Base-by-base conservation (phyloP, 1,284 basidiomycete species). In the Heterobasidion annosum region DNA sequence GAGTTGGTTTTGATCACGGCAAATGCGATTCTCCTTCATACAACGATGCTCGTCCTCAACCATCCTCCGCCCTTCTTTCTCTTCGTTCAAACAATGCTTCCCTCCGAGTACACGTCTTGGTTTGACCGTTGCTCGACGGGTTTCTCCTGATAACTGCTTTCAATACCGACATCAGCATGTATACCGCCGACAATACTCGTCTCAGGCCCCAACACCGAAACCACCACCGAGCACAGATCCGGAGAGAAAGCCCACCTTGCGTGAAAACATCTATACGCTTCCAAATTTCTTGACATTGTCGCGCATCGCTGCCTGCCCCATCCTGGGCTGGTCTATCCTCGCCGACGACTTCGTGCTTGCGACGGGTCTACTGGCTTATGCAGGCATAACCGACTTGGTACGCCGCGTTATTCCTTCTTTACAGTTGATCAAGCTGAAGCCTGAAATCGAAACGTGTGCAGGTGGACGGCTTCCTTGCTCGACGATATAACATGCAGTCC, bases 181-280 rank as follows among this genome's bases (percentile, higher is more conserved):
- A 47, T 47, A 40, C 37, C n/a, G n/a, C 37, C 37, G 37, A 8
- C 37, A 10, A 12, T 48, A 18, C 16, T 18, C n/a, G 7, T 48
- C 12, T 25, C 33, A 19, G 18, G 13, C 46, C 18, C 34, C 8
- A 16, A 16, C 37, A 52, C n/a, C 32, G 12, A 16, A 7, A 5
- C 51, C 46, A 47, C 34, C 47, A 43, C 25, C 19, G 10, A 33
- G 47, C n/a, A 10, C 7, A 10, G 18, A 34, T 15, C 5, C 32
- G 9, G 35, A 16, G 37, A 45, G 45, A 40, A 47, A 55, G 37
- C 48, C 42, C 2, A 65, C 70, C 43, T 63, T 79, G 1, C 75
- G 77, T 52, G 96, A 99, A 72, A 95, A 98, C 63, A 94, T 97
- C 50, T 96, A 96, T 70, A 99, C 96, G 0, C 65, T 97, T 40